These are phyloP conservation scores for Corylus heterophylla DNA, from an alignment of 306 rosid genomes.

Conservation along the genomic window DNA sequence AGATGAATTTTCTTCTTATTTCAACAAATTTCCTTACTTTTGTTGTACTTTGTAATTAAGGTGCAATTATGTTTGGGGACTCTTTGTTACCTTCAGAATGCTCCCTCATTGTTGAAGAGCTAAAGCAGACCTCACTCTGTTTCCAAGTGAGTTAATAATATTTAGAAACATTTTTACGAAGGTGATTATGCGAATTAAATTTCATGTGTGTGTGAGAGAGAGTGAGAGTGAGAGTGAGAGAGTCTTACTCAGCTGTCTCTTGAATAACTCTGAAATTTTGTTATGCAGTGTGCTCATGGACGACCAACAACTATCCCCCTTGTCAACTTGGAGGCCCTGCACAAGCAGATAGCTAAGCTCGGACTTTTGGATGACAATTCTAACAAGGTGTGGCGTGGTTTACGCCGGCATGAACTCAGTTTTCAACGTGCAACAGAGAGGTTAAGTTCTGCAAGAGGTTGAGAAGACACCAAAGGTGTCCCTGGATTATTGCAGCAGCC, in stretches of 20 bases:
- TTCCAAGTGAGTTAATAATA: constrained; percentile 68
- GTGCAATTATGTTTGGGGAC: constrained; percentile 99
- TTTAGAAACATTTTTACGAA: background rate
- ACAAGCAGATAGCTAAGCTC: constrained; percentile 67
- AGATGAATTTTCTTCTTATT: background rate
- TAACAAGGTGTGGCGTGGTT: constrained; percentile 61
- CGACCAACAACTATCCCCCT: constrained; percentile 88
- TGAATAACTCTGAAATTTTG: constrained; percentile 18
- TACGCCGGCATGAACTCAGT: constrained; percentile 47
- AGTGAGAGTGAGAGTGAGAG: background rate
- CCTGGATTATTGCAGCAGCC: background rate
- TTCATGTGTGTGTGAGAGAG: constrained; percentile 2
- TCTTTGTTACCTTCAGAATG: constrained; percentile 92
- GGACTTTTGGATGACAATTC: constrained; percentile 34
- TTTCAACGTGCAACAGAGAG: constrained; percentile 60
- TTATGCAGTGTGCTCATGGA: constrained; percentile 92
- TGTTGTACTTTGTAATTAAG: constrained; percentile 36
- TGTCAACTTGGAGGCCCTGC: constrained; percentile 84
- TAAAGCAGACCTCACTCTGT: constrained; percentile 78
- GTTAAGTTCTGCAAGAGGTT: constrained; percentile 37
- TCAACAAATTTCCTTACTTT: background rate
- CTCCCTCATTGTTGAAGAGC: constrained; percentile 86
- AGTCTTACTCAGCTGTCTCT: background rate
- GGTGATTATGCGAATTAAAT: background rate
- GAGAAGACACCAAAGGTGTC: constrained; percentile 6